Percentiles rank a stretch among this genome's conserved stretches.
Conservation (phyloP, 2,329 filamentous ascomycete species). For the Neoscytalidium dimidiatum region DNA sequence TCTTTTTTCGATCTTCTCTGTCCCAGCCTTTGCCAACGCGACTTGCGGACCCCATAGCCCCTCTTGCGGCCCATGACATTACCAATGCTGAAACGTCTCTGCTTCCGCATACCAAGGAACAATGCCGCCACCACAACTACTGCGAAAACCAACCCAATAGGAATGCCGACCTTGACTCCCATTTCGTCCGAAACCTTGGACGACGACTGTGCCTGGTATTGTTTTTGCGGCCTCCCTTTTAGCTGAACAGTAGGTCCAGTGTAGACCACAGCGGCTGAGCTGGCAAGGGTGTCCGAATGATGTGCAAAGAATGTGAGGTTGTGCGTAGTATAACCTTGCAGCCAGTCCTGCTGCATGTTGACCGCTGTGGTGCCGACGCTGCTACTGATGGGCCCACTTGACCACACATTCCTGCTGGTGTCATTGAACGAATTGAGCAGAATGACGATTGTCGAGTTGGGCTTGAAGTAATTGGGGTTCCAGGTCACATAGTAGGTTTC, state of each 20-base stretch:
- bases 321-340: slow-evolving; percentile 39
- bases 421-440: slow-evolving; percentile 39
- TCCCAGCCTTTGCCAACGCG: slow-evolving; percentile 37
- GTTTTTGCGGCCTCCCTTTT: slow-evolving; percentile 34
- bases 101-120: slow-evolving; percentile 44
- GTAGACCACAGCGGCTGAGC: slow-evolving; percentile 28
- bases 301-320: slow-evolving; percentile 42
- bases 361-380: slow-evolving; percentile 42
- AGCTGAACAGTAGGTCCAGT: slow-evolving; percentile 41
- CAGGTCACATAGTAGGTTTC: slow-evolving; percentile 37
- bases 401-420: slow-evolving; percentile 36
- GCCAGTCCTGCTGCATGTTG: slow-evolving; percentile 42
- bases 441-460: slow-evolving; percentile 29
- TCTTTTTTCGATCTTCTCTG: slow-evolving; percentile 27
- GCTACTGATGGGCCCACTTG: slow-evolving; percentile 38
- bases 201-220: slow-evolving; percentile 33
- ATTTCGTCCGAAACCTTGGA: slow-evolving; percentile 23
- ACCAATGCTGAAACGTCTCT: slow-evolving; percentile 39
- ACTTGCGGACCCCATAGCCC: slow-evolving; percentile 42
- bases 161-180: slow-evolving; percentile 34
- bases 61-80: slow-evolving; percentile 37
- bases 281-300: slow-evolving; percentile 26
- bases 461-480: slow-evolving; percentile 27
- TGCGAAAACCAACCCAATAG: slow-evolving; percentile 40
- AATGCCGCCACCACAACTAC: slow-evolving; percentile 39